Evolutionary conservation across 2,329 filamentous ascomycete genomes (phyloP), one percentile per base, ranked within the genome.

Genomic region (Fusarium dlaminii): DNA sequence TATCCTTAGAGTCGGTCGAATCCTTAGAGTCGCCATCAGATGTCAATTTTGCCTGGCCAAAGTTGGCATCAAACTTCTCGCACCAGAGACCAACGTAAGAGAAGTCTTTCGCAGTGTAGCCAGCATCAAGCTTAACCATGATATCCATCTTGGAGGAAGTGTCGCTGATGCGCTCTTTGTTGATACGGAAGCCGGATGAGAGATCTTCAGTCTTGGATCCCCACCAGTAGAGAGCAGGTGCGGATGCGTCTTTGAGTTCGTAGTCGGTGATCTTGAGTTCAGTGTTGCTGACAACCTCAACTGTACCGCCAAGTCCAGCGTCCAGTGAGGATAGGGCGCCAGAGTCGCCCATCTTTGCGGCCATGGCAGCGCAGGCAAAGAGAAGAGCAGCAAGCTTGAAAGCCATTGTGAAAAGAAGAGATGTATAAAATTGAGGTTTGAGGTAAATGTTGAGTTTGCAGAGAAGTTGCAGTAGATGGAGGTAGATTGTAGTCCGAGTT

Each of bases 141-240:
- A 59, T 51, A 3, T 51, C 42, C 32, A 10, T 37, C 32, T 36
- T 49, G 9, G 56, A 51, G 0, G 42, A 59, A 3, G 56, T 59
- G 1, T 59, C 32, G 22, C 42, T 37, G 12, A 59, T 49, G 30
- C 42, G 56, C 12, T 59, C 42, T 27, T 59, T 59, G 24, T 59
- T 59, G 32, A 59, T 59, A 12, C 56, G 56, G 24, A 59, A 59
- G 8, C 56, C 56, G 13, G 56, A 59, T 24, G 56, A 59, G 24
- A 59, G 56, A 1, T 59, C 32, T 12, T 59, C 5, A 5, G 32
- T 59, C 17, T 36, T 37, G 8, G 56, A 59, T 29, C 56, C 56
- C 56, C 56, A 59, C 56, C 56, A 59, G 42, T 59, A 59, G 42
- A 59, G 56, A n/a, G 56, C 56, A 15, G 56, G 56, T 51, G 56